These are phyloP conservation scores for Russula sp. DNA, from an alignment of 768 basidiomycete species.

Conservation along the genomic window DNA sequence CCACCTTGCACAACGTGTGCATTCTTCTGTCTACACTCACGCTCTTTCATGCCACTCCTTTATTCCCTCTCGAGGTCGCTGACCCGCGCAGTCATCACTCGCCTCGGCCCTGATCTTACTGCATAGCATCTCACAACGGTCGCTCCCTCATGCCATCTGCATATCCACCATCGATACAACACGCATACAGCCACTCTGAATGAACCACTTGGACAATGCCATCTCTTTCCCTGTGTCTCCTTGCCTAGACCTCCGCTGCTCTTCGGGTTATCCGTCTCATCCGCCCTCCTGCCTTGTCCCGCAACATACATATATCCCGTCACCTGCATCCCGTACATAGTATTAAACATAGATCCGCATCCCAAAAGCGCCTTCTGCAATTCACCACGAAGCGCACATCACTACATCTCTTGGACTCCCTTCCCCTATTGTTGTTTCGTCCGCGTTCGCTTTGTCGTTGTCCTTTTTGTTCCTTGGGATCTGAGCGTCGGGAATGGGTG, in stretches of 20 bases:
- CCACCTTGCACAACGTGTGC: neutral
- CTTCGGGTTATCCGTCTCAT: slow-evolving; percentile 5
- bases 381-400: slow-evolving; percentile 17
- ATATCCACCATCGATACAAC: slow-evolving; percentile 13
- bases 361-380: slow-evolving; percentile 16
- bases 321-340: slow-evolving; percentile 20
- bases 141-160: slow-evolving; percentile 15
- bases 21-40: slow-evolving; percentile 4
- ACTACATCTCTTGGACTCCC: slow-evolving; percentile 19
- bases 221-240: slow-evolving; percentile 7
- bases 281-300: slow-evolving; percentile 9
- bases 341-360: slow-evolving; percentile 16
- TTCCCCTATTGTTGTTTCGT: slow-evolving; percentile 5
- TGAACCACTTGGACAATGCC: slow-evolving; percentile 3
- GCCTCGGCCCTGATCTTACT: neutral
- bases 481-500: slow-evolving; percentile 16
- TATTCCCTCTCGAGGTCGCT: neutral
- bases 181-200: slow-evolving; percentile 11
- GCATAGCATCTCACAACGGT: slow-evolving; percentile 15
- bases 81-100: slow-evolving; percentile 7
- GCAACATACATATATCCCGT: slow-evolving; percentile 13
- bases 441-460: slow-evolving; percentile 18
- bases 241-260: slow-evolving; percentile 4
- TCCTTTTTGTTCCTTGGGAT: slow-evolving; percentile 18
- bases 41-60: slow-evolving; percentile 16